Base-by-base conservation (phyloP, 1,139 yeast species). In the Scheffersomyces stambukii region DNA sequence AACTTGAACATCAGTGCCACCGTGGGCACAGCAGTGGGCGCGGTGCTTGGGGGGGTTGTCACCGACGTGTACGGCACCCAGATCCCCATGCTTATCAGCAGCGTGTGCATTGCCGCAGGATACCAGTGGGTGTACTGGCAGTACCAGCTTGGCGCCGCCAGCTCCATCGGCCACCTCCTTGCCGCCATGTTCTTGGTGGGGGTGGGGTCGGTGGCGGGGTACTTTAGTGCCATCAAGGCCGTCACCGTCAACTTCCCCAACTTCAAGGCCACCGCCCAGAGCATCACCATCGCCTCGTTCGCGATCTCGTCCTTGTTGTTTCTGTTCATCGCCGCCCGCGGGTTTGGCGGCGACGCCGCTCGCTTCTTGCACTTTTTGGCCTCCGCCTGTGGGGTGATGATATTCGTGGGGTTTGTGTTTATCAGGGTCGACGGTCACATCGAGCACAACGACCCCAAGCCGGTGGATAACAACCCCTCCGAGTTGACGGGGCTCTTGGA, bases 241-340 rank as follows among this genome's bases (percentile, higher is more conserved):
- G 62, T 59, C 5, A 50, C 63, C 0, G 37, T 58, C 4, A 51
- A 47, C 32, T 60, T 60, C 29, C 64, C 64, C 6, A 45, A 48
- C 16, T 49, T 32, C 28, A 57, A 55, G 32, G 62, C 60, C 12
- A 44, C 61, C 0, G 64, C 65, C 7, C 64, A 58, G 37, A 54
- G 62, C 35, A 42, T 59, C 11, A 57, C 65, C n/a, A 58, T 59
- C 30, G 60, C 65, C 1, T 52, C 60, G 5, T 59, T 59, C 46
- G 65, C 65, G n/a, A 57, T 59, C n/a, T 50, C 62, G 2, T 50
- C 60, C 22, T 44, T 58, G 29, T 21, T 58, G 8, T 57, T 43
- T 37, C 54, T 51, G 48, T 39, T 40, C 13, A 41, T 57, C 12
- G 44, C 52, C 8, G 41, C 54, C 23, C 35, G 39, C 18, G 22